Evolutionary conservation across 129 eudicot genomes (phyloP), one percentile per base, ranked within the genome.

Genomic region (Gnaphalium uliginosum): DNA sequence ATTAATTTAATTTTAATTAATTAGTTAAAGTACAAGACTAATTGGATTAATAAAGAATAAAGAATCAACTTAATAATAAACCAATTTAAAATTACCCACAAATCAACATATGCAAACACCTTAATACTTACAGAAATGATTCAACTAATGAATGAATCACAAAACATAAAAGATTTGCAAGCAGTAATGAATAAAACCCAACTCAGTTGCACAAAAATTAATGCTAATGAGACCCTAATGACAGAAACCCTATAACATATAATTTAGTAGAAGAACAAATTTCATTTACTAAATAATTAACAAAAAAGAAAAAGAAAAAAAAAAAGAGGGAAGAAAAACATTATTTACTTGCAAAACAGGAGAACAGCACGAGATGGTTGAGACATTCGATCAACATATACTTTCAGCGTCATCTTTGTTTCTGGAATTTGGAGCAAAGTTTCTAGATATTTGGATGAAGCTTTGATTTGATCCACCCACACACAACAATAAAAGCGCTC

Each of bases 361-460:
- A 90, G 56, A 77, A 90, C 66, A 10, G 94, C 91, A 13, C 94
- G 87, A 15, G 93, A 80, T 29, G 96, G 93, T 46, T 84, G 96
- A 41, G 96, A 90, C 81, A 80, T 64, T 0, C 86, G 91, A 81
- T 90, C 94, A 15, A 54, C 93, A 19, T 86, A 88, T 43, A 90
- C 58, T 73, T 81, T 88, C 23, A 91, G 84, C 81, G 53, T 66
- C 89, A 86, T 89, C 26, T 41, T 72, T 51, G n/a, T 72, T 56
- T 19, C 25, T 6, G 3, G 61, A 54, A 6, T 54, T 54, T 1
- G 26, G 61, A 54, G 13, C 13, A 56, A 56, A n/a, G 62, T 57
- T 46, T 46, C 6, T 46, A 46, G 10, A n/a, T n/a, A 19, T n/a
- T 5, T 0, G 21, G 25, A 57, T 57, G 27, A 57, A 57, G 26